Conservation (phyloP, 2,329 filamentous ascomycete species). For the Trichoderma afroharzianum region DNA sequence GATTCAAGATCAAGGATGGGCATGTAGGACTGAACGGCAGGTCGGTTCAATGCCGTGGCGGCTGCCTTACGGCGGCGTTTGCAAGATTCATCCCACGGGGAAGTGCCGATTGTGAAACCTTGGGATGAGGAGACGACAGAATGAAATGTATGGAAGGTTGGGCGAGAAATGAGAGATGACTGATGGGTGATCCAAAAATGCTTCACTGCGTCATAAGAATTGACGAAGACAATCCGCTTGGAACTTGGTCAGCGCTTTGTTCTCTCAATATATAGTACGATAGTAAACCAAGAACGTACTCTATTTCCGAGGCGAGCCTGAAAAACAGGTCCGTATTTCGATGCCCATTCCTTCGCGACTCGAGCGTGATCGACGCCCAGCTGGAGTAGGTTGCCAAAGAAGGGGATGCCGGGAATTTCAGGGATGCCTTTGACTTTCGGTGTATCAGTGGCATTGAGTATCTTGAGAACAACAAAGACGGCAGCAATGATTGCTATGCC, state of each 20-base stretch:
- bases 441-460: constrained; percentile 48
- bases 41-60: constrained; percentile 72
- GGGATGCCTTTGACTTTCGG: constrained; percentile 60
- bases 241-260: not conserved
- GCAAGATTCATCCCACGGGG: constrained; percentile 78
- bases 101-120: constrained; percentile 79
- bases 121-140: constrained; percentile 72
- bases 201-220: constrained; percentile 70
- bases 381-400: constrained; percentile 62
- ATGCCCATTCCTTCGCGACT: constrained; percentile 53
- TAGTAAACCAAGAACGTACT: constrained; percentile 34
- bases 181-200: constrained; percentile 77
- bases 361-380: constrained; percentile 56
- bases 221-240: constrained; percentile 70
- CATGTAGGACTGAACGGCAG: constrained; percentile 74
- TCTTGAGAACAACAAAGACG: constrained; percentile 26
- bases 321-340: constrained; percentile 61
- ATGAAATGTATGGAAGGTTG: constrained; percentile 78
- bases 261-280: not conserved
- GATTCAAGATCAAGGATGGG: constrained; percentile 78
- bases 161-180: constrained; percentile 71
- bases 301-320: constrained; percentile 66
- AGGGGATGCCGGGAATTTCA: constrained; percentile 57
- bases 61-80: constrained; percentile 74
- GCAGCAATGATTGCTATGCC: constrained; percentile 19